Evolutionary conservation across 2,329 filamentous ascomycete genomes (phyloP).

Genomic region (Colletotrichum spinosum): DNA sequence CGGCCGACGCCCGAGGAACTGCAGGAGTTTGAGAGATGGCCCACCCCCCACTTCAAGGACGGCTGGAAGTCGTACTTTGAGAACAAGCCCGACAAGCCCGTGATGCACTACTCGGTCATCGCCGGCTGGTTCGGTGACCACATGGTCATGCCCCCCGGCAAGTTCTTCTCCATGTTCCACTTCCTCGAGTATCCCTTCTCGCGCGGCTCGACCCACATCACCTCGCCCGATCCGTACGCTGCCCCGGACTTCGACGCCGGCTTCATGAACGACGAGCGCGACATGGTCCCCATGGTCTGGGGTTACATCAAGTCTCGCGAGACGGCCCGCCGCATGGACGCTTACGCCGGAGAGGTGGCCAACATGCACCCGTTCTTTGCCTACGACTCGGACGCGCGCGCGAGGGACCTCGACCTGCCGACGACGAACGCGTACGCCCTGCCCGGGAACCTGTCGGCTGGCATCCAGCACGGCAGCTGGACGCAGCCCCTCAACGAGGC

Average conservation of each 20-base stretch:
- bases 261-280: slow-evolving; percentile 87
- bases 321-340: slow-evolving; percentile 81
- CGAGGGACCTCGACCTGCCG: slow-evolving; percentile 78
- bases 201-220: slow-evolving; percentile 77
- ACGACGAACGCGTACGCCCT: slow-evolving; percentile 83
- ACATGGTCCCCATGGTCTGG: slow-evolving; percentile 89
- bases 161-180: slow-evolving; percentile 88
- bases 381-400: slow-evolving; percentile 76
- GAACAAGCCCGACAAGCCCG: slow-evolving; percentile 85
- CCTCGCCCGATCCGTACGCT: slow-evolving; percentile 78
- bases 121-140: slow-evolving; percentile 73
- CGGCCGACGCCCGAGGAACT: slow-evolving; percentile 77
- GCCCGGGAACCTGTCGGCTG: slow-evolving; percentile 76
- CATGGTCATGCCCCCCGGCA: slow-evolving; percentile 76
- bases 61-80: slow-evolving; percentile 88
- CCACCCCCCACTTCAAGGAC: slow-evolving; percentile 77
- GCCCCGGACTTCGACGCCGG: slow-evolving; percentile 82
- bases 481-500: slow-evolving; percentile 67
- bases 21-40: slow-evolving; percentile 76
- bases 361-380: slow-evolving; percentile 78
- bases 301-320: slow-evolving; percentile 86
- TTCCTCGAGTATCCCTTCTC: slow-evolving; percentile 85
- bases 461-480: slow-evolving; percentile 81
- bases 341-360: slow-evolving; percentile 80
- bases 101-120: slow-evolving; percentile 88